phyloP scores from a whole-genome alignment of 2,329 filamentous ascomycete species.

The Dryadomyces sulphureus region DNA sequence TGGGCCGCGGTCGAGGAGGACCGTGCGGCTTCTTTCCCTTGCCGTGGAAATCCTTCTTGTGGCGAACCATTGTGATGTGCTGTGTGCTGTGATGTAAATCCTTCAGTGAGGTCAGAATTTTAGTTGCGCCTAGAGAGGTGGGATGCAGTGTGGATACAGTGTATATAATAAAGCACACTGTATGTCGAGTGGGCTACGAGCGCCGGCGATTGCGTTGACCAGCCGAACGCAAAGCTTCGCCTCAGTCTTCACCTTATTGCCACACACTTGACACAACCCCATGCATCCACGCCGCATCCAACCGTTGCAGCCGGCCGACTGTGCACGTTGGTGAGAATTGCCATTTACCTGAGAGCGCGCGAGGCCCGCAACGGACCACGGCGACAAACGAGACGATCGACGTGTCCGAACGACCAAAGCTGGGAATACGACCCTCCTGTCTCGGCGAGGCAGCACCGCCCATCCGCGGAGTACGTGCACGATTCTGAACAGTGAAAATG shows the following conservation, averaged over 20 bases:
- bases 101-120: background rate
- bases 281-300: background rate
- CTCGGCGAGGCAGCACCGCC: too few relatives aligned
- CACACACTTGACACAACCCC: background rate
- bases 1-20: conserved; percentile 34
- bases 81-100: background rate
- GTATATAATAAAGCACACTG: background rate
- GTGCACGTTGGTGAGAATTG: background rate
- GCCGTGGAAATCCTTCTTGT: conserved; percentile 76
- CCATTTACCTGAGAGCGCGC: background rate
- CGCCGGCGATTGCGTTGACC: background rate
- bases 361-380: background rate
- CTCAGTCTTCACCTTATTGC: background rate
- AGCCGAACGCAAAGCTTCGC: background rate
- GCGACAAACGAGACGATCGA: background rate
- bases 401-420: too few relatives aligned
- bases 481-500: too few relatives aligned
- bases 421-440: too few relatives aligned
- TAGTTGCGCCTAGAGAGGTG: background rate
- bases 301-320: background rate
- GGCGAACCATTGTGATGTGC: conserved; percentile 58
- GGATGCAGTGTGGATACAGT: background rate
- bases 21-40: conserved; percentile 59
- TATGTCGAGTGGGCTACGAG: background rate
- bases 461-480: too few relatives aligned